Percentiles rank a stretch among this genome's conserved stretches.
phyloP scores from a whole-genome alignment of 441 rosid species.

The Eutrema salsugineum region DNA sequence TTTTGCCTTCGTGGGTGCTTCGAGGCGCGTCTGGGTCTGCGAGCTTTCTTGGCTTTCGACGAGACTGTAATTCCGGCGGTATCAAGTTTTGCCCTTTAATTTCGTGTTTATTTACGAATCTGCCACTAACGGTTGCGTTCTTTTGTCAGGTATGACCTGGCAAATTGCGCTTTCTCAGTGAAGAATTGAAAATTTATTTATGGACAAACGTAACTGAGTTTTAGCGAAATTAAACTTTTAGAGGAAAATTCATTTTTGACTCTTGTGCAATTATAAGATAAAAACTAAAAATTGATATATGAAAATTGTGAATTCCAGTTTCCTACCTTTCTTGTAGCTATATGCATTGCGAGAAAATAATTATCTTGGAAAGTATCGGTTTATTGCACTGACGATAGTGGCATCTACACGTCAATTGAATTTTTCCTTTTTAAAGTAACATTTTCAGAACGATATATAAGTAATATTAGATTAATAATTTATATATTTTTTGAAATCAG shows the following conservation, averaged over 20 bases:
- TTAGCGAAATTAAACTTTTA: no score
- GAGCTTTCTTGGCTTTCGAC: conserved; percentile 35
- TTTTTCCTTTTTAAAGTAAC: neutral
- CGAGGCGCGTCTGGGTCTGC: conserved; percentile 44
- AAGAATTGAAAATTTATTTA: neutral
- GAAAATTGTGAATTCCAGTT: no score
- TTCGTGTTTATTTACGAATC: conserved; percentile 15
- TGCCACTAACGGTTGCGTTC: conserved; percentile 64
- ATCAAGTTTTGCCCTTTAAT: conserved; percentile 15
- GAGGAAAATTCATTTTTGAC: no score
- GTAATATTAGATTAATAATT: neutral
- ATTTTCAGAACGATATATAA: conserved; percentile 1
- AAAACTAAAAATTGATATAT: no score
- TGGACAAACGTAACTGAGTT: neutral
- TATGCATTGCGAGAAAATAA: neutral
- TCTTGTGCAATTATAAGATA: no score
- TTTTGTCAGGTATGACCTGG: conserved; percentile 32
- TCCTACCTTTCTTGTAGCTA: no score
- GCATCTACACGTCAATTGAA: neutral
- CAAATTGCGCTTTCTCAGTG: neutral
- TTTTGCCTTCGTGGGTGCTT: conserved; percentile 29
- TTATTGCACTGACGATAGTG: neutral
- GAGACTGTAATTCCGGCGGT: conserved; percentile 66
- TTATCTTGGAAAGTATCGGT: neutral
- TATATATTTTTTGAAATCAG: neutral